Evolutionary conservation across 805 yeast species (phyloP), one percentile per base, ranked within the genome.

Genomic region (Yamadazyma sp.): DNA sequence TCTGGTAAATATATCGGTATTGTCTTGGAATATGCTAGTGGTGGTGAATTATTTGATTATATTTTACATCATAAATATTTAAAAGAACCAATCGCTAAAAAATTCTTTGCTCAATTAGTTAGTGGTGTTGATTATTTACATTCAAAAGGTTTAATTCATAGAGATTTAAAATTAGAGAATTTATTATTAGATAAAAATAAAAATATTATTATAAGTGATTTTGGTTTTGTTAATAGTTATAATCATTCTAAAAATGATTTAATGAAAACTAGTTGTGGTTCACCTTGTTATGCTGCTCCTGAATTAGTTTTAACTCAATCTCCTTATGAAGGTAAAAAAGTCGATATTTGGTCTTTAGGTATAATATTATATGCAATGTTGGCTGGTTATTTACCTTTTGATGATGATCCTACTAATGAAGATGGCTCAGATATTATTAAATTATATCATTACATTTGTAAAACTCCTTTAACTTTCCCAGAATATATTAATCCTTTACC

Each of bases 251-350:
- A 61, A 36, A 56, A 73, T 45, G 96, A 87, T 56, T 65, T 86
- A 29, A 93, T 91, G 98, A 81, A 80, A 55, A 91, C 98, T 1
- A 78, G 89, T 23, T 91, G 98, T 59, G 98, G 98, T 1, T 86
- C 96, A 3, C 98, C 98, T 1, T 91, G 98, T 58, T 91, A 91
- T 60, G 98, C 98, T 0, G 98, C 98, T 1, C 98, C 98, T 0
- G 98, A 93, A 56, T 65, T 93, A 39, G 98, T 93, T 3, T 82
- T 88, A 20, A 82, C 91, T 9, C 86, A 80, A 44, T 75, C 80
- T 35, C 88, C 95, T 11, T 93, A 93, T 56, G 87, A 85, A 47
- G 97, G 96, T 15, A 76, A 87, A 43, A 88, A 87, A 60, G 97
- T 87, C 21, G 98, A 93, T 61, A 83, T 89, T 27, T 93, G 98